Conservation (phyloP, 2,329 filamentous ascomycete species). For the Aspergillus pseudoterreus region DNA sequence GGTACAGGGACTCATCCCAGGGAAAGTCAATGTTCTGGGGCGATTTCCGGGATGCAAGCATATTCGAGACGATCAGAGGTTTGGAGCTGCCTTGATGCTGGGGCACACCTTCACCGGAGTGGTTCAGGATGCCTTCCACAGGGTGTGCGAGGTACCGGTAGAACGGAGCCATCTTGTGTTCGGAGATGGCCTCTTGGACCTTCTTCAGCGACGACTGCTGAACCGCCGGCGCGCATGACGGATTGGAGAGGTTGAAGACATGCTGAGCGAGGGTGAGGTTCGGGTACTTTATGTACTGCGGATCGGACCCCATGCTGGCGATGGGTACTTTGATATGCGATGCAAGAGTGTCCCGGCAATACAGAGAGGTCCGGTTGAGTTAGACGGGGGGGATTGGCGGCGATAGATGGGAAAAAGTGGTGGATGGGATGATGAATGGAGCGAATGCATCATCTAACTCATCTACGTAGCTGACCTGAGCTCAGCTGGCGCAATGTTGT, state of each 20-base stretch:
- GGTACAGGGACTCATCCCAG: slow-evolving; percentile 89
- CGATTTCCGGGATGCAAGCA: slow-evolving; percentile 69
- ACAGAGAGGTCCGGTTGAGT: slow-evolving; percentile 1
- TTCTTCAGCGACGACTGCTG: slow-evolving; percentile 57
- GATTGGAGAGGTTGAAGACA: slow-evolving; percentile 65
- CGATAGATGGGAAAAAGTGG: slow-evolving; percentile 11
- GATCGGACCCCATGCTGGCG: slow-evolving; percentile 58
- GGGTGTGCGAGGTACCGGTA: slow-evolving; percentile 65
- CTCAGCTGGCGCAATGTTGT: slow-evolving; percentile 35
- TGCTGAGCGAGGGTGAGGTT: slow-evolving; percentile 62
- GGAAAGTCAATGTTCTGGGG: slow-evolving; percentile 65
- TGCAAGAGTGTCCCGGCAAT: slow-evolving; percentile 2
- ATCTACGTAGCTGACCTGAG: slow-evolving; percentile 24
- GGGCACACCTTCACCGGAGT: slow-evolving; percentile 61
- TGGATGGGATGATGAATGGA: slow-evolving; percentile 11
- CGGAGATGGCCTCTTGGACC: slow-evolving; percentile 60
- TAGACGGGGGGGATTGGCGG: slow-evolving; percentile 6
- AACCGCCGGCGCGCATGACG: slow-evolving; percentile 49
- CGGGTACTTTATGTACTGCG: slow-evolving; percentile 63
- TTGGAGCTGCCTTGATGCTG: slow-evolving; percentile 46
- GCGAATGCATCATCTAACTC: slow-evolving; percentile 17
- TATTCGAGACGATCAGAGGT: slow-evolving; percentile 61
- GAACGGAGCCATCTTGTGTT: slow-evolving; percentile 65
- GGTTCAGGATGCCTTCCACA: slow-evolving; percentile 73
- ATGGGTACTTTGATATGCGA: slow-evolving; percentile 3